Base-by-base conservation (phyloP, 75 land plant species). In the Selaginella tamariscina region DNA sequence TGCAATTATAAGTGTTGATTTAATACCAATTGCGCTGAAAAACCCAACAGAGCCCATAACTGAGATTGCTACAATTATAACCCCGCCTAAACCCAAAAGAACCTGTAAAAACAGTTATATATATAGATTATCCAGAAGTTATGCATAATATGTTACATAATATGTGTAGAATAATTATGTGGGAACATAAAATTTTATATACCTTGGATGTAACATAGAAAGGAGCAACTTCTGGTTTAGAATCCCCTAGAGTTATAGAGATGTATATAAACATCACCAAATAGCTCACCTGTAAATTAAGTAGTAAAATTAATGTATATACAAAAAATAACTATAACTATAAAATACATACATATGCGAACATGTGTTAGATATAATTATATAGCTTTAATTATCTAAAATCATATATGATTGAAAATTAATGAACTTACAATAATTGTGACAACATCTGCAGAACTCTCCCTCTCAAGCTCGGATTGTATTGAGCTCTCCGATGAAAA, bases 231-330 rank as follows among this genome's bases (percentile, higher is more conserved):
- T 66, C 79, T 33, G 88, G 86, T 54, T 66, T 66, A 54, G 65
- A 68, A 67, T 93, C 95, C 22, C 98, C 95, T 70, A 93, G 68
- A 29, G 88, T 82, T 33, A 93, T 32, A 22, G 98, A 86, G 68
- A 93, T 86, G 69, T 93, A 93, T 29, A 87, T 85, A 80, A 93
- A 93, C 98, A 93, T 93, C 63, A 89, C 88, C 65, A 93, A 71
- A 69, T 93, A 93, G 82, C 98, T 89, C 55, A 93, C 75, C 98
- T 93, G 95, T 33, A 27, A 33, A 64, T 13, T 29, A 1, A 5
- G 5, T 15, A 39, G 30, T 8, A 30, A 29, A 28, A 64, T 22
- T 24, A 30, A 24, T 69, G 18, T 27, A 67, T 24, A 11, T 11
- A n/a, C 0, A 32, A 18, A 1, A 24, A 22, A 66, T 5, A 0